Conservation (phyloP, 225 moss, liverwort and hornwort genomes). For the Thuidium tamariscinum region DNA sequence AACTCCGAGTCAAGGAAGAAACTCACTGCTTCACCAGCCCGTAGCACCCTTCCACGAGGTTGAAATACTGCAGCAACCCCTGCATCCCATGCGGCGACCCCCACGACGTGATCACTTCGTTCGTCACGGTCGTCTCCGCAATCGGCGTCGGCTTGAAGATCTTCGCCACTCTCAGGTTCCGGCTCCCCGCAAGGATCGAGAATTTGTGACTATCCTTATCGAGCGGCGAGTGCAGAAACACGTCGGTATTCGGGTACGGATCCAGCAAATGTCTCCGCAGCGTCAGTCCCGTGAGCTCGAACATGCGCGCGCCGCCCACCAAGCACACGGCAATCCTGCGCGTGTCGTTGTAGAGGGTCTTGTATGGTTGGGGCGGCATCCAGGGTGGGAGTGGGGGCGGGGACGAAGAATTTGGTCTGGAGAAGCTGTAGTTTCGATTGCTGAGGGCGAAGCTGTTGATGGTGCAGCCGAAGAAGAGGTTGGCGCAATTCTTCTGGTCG, state of each 20-base stretch:
- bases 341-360: constrained; percentile 5
- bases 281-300: constrained; percentile 64
- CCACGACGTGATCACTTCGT: constrained; percentile 25
- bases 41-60: constrained; percentile 81
- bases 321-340: constrained; percentile 72
- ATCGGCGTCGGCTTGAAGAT: constrained; percentile 42
- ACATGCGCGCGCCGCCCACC: constrained; percentile 74
- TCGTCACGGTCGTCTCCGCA: not conserved
- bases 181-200: constrained; percentile 34
- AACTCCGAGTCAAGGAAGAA: not conserved
- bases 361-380: not conserved
- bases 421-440: not conserved
- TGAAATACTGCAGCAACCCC: constrained; percentile 89
- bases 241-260: constrained; percentile 46
- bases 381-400: not conserved
- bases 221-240: constrained; percentile 63
- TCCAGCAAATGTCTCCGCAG: constrained; percentile 61
- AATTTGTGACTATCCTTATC: constrained; percentile 63
- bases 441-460: not conserved
- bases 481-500: not conserved
- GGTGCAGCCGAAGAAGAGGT: not conserved
- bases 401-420: not conserved
- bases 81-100: constrained; percentile 75
- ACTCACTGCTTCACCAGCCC: constrained; percentile 35
- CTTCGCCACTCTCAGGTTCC: constrained; percentile 37